Evolutionary conservation across 148 eudicot genomes (phyloP).

Genomic region (Vaccinium corymbosum): DNA sequence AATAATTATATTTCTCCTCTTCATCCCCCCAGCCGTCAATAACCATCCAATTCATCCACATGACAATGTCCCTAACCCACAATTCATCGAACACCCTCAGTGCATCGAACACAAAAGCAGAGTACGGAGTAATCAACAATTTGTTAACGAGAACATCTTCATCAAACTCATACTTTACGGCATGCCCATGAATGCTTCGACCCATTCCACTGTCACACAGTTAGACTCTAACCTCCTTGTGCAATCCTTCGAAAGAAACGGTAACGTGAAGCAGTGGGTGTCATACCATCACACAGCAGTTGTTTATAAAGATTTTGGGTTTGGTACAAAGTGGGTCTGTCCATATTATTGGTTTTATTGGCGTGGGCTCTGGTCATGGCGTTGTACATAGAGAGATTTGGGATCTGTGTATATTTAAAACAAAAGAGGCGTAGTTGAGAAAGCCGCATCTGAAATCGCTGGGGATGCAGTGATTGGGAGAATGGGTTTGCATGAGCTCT

Average conservation of each 20-base stretch:
- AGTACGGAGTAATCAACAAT: slow-evolving; percentile 42
- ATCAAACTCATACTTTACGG: slow-evolving; percentile 41
- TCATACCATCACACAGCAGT: slow-evolving; percentile 34
- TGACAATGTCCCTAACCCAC: slow-evolving; percentile 50
- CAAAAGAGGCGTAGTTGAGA: slow-evolving; percentile 42
- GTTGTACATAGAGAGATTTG: slow-evolving; percentile 59
- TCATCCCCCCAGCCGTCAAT: slow-evolving; percentile 43
- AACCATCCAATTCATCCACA: slow-evolving; percentile 56
- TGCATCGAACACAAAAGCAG: slow-evolving; percentile 44
- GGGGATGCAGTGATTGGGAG: slow-evolving; percentile 26
- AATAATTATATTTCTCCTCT: slow-evolving; percentile 49
- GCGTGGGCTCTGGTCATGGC: slow-evolving; percentile 61
- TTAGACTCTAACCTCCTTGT: slow-evolving; percentile 29
- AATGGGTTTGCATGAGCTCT: slow-evolving; percentile 56
- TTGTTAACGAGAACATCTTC: slow-evolving; percentile 40
- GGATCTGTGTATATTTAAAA: slow-evolving; percentile 34
- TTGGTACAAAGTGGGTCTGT: slow-evolving; percentile 22
- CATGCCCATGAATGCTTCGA: slow-evolving; percentile 42
- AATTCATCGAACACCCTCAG: slow-evolving; percentile 55
- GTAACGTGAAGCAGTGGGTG: slow-evolving; percentile 50
- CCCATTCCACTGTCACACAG: slow-evolving; percentile 19
- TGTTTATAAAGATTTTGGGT: slow-evolving; percentile 39
- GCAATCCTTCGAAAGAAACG: slow-evolving; percentile 50
- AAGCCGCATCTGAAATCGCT: slow-evolving; percentile 18
- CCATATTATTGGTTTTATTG: slow-evolving; percentile 21